A percentile compares a stretch with the other conserved stretches of the same genome.
Evolutionary conservation across 208 protist species (phyloP).

Genomic region (Wallacemonas collosoma): DNA sequence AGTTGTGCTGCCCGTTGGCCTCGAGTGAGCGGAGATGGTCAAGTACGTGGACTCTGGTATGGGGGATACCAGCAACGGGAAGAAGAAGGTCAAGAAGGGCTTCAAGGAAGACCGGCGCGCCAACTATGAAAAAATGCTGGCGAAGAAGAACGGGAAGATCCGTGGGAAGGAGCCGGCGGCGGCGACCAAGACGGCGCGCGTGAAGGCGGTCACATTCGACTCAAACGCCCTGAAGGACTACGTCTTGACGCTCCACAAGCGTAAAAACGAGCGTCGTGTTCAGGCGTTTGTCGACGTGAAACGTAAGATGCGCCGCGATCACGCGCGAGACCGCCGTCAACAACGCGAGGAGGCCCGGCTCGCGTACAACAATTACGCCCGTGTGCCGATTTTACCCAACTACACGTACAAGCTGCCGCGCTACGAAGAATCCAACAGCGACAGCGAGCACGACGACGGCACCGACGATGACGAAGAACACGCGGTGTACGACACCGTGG

Average conservation of each 20-base stretch:
- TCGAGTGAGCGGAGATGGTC: conserved; percentile 30
- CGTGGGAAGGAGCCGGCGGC: conserved; percentile 36
- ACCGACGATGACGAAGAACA: conserved; percentile 15
- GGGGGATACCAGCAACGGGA: conserved; percentile 28
- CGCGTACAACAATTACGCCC: conserved; percentile 87
- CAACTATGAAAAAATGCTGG: conserved; percentile 63
- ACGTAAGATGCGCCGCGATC: conserved; percentile 66
- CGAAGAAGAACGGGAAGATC: conserved; percentile 48
- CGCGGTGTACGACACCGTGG: too few relatives aligned
- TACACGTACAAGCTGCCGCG: conserved; percentile 78
- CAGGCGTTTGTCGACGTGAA: conserved; percentile 85
- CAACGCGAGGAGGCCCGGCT: conserved; percentile 84
- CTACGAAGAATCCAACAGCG: conserved; percentile 32
- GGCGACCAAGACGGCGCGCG: conserved; percentile 23
- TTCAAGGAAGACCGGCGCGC: conserved; percentile 88
- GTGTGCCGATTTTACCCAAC: conserved; percentile 84
- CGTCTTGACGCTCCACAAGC: conserved; percentile 80
- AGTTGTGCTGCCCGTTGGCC: not conserved
- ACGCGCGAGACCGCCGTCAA: conserved; percentile 64
- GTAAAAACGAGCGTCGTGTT: conserved; percentile 87
- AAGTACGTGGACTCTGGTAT: conserved; percentile 49
- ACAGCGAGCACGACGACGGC: not conserved
- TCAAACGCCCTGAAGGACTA: conserved; percentile 60
- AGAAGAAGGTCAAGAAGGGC: conserved; percentile 83
- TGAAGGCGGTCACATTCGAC: conserved; percentile 74